phyloP scores from a whole-genome alignment of 257 asterid genomes.

The Handroanthus guayacan region DNA sequence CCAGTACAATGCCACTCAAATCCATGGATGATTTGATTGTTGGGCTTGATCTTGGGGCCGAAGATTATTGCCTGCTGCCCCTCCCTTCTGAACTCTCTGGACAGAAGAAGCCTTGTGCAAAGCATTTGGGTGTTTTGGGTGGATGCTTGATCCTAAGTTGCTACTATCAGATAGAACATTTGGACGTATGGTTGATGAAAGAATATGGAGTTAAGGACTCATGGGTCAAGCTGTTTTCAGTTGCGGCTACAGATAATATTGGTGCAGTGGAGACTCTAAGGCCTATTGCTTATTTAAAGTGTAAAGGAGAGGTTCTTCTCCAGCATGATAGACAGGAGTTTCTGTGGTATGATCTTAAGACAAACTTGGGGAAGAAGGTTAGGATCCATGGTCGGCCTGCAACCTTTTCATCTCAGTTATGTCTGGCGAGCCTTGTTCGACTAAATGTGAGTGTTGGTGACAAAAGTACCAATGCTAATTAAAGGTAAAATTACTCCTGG shows the following conservation, averaged over 20 bases:
- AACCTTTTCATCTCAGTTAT: constrained; percentile 36
- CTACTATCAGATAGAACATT: constrained; percentile 39
- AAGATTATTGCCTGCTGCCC: constrained; percentile 27
- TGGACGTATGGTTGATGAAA: constrained; percentile 44
- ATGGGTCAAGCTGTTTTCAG: constrained; percentile 42
- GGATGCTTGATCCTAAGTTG: constrained; percentile 42
- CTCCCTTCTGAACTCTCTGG: constrained; percentile 21
- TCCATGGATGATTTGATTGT: constrained; percentile 33
- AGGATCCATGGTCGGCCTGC: constrained; percentile 21
- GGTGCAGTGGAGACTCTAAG: constrained; percentile 40
- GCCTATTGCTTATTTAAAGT: constrained; percentile 35
- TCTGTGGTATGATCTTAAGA: constrained; percentile 34
- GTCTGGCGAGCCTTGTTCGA: constrained; percentile 38
- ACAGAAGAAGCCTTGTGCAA: constrained; percentile 24
- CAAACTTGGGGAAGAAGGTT: constrained; percentile 21
- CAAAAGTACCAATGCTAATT: neutral
- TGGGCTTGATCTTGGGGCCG: constrained; percentile 40
- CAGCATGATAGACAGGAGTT: constrained; percentile 41
- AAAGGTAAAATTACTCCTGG: constrained; percentile 9
- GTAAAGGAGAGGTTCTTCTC: constrained; percentile 35
- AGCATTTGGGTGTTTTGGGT: constrained; percentile 39
- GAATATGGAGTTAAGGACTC: constrained; percentile 33
- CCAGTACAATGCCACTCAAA: constrained; percentile 18
- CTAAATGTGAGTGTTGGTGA: constrained; percentile 9
- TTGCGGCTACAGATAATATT: constrained; percentile 19